Evolutionary conservation across 2,329 filamentous ascomycete genomes (phyloP).

Genomic region (Mycocentrospora acerina): DNA sequence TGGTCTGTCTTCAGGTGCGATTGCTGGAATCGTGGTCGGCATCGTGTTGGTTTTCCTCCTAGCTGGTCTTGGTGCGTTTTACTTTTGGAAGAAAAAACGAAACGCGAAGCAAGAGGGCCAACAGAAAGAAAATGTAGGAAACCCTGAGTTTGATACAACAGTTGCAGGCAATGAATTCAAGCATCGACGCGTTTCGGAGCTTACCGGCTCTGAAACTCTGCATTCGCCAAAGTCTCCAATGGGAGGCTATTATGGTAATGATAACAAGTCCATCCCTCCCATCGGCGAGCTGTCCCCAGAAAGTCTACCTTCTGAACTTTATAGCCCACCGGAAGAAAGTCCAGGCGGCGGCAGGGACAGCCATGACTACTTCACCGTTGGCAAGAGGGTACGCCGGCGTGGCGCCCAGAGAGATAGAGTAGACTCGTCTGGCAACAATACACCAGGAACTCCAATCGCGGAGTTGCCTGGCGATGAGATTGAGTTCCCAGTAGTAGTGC

Average conservation of each 20-base stretch:
- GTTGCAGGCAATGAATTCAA: conserved; percentile 32
- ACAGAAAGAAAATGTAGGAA: conserved; percentile 6
- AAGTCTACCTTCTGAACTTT: conserved; percentile 36
- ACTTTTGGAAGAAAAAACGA: conserved; percentile 29
- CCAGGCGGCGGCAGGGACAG: conserved; percentile 9
- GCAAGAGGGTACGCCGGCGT: conserved; percentile 15
- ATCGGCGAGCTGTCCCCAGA: conserved; percentile 39
- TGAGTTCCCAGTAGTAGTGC: conserved; percentile 13
- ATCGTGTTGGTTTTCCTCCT: conserved; percentile 29
- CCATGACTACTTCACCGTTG: conserved; percentile 30
- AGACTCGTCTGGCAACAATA: conserved; percentile 30
- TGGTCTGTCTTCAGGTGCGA: conserved; percentile 29
- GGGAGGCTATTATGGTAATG: conserved; percentile 26
- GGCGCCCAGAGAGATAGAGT: conserved; percentile 24
- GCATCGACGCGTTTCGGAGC: conserved; percentile 34
- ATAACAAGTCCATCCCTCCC: conserved; percentile 30
- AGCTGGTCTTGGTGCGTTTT: conserved; percentile 25
- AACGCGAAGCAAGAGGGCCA: conserved; percentile 5
- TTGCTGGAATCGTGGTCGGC: conserved; percentile 39
- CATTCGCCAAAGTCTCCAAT: conserved; percentile 27
- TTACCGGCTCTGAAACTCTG: conserved; percentile 33
- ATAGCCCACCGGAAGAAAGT: conserved; percentile 28
- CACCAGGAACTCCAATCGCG: conserved; percentile 26
- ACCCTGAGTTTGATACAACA: conserved; percentile 31
- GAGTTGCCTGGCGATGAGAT: conserved; percentile 37